Base-by-base conservation (phyloP, 371 early-diverging fungal genomes). In the Umbelopsis sp. region DNA sequence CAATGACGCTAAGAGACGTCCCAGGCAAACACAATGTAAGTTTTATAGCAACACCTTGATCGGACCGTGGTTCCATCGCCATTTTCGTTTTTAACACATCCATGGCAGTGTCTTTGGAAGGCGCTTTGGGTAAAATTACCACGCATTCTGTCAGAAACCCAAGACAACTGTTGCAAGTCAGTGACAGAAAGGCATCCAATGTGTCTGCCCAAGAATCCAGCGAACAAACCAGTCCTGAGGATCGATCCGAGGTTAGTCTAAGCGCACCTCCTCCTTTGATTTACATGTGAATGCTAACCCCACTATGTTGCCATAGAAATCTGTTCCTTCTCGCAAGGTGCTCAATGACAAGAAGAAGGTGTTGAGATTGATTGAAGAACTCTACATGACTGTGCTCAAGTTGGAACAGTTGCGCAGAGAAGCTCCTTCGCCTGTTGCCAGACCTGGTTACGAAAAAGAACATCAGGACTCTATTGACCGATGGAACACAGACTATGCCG, bases 121-220 rank as follows among this genome's bases (percentile, higher is more conserved):
- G 97, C 38, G 96, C 97, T n/a, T 82, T 98, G 22, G 98, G 98
- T 63, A 96, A 93, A 73, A 95, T 98, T 68, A 90, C 96, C 0
- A 81, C 93, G 50, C 89, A 90, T 69, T 94, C 97, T 11, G 92
- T 92, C 24, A 86, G 92, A 65, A 95, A 94, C 73, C 97, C 97
- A 11, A 92, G 93, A 64, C 94, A 95, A 75, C 81, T 91, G 20
- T 80, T 98, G 72, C 94, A 96, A 76, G 92, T 95, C 50, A 74
- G 75, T 52, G 66, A 51, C 35, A 65, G 50, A 20, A 67, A 67
- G 38, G 73, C 64, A 20, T 68, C 51, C 72, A 68, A 25, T 64
- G 68, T 4, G 53, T 72, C 66, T 70, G 71, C 63, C 24, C 68
- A 53, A 53, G 71, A 32, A 2, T 57, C 57, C 5, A 24, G 16